Evolutionary conservation across 306 rosid species (phyloP).

Genomic region (Prosopis cineraria): DNA sequence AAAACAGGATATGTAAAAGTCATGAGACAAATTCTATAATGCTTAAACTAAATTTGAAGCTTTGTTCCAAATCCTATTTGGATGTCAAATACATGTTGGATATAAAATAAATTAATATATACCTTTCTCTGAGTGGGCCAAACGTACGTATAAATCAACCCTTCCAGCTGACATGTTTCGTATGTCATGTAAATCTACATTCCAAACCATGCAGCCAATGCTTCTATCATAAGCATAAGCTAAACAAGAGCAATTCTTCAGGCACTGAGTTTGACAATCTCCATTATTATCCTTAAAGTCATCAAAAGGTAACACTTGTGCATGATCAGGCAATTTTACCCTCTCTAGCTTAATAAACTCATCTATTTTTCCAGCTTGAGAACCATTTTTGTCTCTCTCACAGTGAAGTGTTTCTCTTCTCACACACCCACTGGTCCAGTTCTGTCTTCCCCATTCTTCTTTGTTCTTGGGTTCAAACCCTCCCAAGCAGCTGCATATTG

Average conservation of each 20-base stretch:
- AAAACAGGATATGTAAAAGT: too few species aligned
- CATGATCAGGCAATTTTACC: neutral
- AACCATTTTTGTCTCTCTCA: too few species aligned
- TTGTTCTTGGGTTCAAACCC: too few species aligned
- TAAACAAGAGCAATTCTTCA: conserved; percentile 31
- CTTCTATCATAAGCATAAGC: conserved; percentile 32
- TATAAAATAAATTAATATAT: neutral
- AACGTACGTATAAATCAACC: conserved; percentile 29
- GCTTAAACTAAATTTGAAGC: too few species aligned
- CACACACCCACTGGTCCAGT: too few species aligned
- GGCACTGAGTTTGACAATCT: conserved; percentile 21
- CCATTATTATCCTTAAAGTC: neutral
- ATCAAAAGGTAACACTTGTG: neutral
- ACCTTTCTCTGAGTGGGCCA: conserved; percentile 30
- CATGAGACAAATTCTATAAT: too few species aligned
- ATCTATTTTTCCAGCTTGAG: conserved; percentile 29
- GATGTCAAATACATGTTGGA: too few species aligned
- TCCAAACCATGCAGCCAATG: conserved; percentile 35
- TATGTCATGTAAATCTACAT: conserved; percentile 26
- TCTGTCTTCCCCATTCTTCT: too few species aligned
- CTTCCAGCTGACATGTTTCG: conserved; percentile 6
- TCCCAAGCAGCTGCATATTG: too few species aligned
- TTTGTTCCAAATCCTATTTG: too few species aligned
- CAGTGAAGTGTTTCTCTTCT: too few species aligned
- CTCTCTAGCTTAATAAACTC: conserved; percentile 30